Percentiles rank a stretch among this genome's conserved stretches.
Evolutionary conservation across 345 rosid species (phyloP).

Genomic region (Pelargonium nanum): DNA sequence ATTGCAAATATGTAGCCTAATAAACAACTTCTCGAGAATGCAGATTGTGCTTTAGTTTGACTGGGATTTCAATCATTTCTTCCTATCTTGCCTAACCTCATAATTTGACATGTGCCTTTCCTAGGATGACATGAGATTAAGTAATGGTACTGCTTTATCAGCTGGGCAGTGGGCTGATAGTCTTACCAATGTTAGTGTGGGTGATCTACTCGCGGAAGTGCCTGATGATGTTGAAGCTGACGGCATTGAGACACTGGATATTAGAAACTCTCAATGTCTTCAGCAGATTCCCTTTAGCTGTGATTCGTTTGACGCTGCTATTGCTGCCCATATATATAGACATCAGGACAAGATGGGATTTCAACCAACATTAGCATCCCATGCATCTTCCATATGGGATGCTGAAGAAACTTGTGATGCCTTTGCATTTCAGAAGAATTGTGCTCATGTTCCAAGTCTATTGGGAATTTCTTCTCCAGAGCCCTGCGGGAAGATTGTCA

Average conservation of each 20-base stretch:
- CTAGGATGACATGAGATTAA: constrained; percentile 33
- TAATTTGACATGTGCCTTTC: constrained; percentile 13
- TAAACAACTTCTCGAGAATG: too few species aligned
- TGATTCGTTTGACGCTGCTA: constrained; percentile 96
- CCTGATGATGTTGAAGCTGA: constrained; percentile 36
- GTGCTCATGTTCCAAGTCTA: constrained; percentile 14
- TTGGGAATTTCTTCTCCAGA: constrained; percentile 24
- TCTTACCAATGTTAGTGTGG: constrained; percentile 81
- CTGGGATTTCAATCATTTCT: background rate
- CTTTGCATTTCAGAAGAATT: constrained; percentile 61
- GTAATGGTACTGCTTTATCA: constrained; percentile 31
- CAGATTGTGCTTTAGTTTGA: too few species aligned
- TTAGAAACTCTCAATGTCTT: constrained; percentile 39
- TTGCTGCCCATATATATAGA: constrained; percentile 85
- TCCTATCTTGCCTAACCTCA: background rate
- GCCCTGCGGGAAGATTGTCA: constrained; percentile 20
- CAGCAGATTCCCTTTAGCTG: constrained; percentile 64
- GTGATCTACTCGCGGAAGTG: constrained; percentile 75
- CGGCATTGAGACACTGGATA: constrained; percentile 24
- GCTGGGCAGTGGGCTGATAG: constrained; percentile 97
- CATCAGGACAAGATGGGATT: constrained; percentile 53
- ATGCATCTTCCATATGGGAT: constrained; percentile 74
- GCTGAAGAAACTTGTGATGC: constrained; percentile 98
- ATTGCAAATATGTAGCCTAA: too few species aligned
- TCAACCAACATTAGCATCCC: constrained; percentile 28